Evolutionary conservation across 2,329 filamentous ascomycete species (phyloP).

Genomic region (Chrysosporium queenslandicum): DNA sequence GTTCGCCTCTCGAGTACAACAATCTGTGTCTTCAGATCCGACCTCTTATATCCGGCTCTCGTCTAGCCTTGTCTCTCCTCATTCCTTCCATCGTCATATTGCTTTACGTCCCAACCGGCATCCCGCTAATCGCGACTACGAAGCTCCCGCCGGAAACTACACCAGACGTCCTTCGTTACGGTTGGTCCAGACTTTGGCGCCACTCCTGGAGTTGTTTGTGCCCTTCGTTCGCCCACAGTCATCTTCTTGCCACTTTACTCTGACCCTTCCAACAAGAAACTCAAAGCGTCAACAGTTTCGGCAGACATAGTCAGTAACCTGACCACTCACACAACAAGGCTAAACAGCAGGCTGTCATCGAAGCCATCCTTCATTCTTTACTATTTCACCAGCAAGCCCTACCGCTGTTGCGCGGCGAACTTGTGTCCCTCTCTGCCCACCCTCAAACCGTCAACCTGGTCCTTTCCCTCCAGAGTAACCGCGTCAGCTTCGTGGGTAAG

Average conservation of each 20-base stretch:
- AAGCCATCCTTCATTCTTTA: neutral
- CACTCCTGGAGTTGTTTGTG: constrained; percentile 1
- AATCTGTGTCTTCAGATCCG: neutral
- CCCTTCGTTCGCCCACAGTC: neutral
- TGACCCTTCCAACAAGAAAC: neutral
- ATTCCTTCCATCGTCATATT: neutral
- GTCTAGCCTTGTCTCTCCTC: neutral
- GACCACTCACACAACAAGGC: neutral
- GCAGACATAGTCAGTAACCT: neutral
- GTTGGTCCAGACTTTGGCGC: neutral
- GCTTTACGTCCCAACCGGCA: neutral
- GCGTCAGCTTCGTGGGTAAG: constrained; percentile 4
- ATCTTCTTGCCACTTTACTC: neutral
- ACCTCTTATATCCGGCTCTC: neutral
- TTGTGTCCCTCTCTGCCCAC: neutral
- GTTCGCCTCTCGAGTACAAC: neutral
- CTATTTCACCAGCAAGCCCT: neutral
- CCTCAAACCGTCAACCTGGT: neutral
- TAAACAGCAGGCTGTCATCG: neutral
- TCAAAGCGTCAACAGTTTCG: neutral
- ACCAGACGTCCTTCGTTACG: constrained; percentile 1
- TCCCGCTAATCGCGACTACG: neutral
- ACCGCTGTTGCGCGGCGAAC: neutral
- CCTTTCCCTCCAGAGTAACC: neutral
- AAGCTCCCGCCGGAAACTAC: neutral